Base-by-base conservation (phyloP, 768 basidiomycete species). In the Podaxis pistillaris region DNA sequence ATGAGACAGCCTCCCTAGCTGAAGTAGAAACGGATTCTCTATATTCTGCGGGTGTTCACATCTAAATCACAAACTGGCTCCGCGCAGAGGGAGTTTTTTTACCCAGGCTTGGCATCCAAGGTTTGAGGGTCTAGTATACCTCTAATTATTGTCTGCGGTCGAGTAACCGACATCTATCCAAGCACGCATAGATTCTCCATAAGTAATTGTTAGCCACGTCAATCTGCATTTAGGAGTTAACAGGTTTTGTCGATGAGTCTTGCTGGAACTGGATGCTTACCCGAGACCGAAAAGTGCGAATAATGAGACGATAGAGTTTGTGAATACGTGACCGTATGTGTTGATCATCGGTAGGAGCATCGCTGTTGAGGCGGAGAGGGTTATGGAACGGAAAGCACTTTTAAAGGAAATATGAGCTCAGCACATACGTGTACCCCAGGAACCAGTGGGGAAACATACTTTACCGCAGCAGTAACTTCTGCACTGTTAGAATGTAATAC, bases 401-500 rank as follows among this genome's bases (percentile, higher is more conserved):
- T 41, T 7, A 53, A 24, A 47, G 13, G 52, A 36, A 24, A 33
- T 8, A 6, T 26, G 30, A 8, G 13, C 22, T 46, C 41, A 46
- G 13, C 22, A 26, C 30, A n/a, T 3, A 28, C 19, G 33, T 11
- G 11, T 28, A 28, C 22, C 0, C 4, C 40, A 40, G 33, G 15
- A 49, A 36, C n/a, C 7, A 30, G 38, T 22, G 55, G 22, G 12
- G 6, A 24, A 40, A 56, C 83, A 36, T 58, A 88, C 89, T 72
- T 74, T 58, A 74, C 76, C 0, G 83, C 86, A 2, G 86, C 88
- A 71, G 81, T 78, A 19, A 79, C 77, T 68, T 90, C 88, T 2
- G 89, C 86, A 64, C 88, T 89, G 19, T 80, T 78, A 30, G 76
- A 68, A 37, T 85, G 87, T 71, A 90, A 64, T 15, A 88, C 72